Base-by-base conservation (phyloP, 2,329 filamentous ascomycete genomes). In the Myriosclerotinia curreyana region DNA sequence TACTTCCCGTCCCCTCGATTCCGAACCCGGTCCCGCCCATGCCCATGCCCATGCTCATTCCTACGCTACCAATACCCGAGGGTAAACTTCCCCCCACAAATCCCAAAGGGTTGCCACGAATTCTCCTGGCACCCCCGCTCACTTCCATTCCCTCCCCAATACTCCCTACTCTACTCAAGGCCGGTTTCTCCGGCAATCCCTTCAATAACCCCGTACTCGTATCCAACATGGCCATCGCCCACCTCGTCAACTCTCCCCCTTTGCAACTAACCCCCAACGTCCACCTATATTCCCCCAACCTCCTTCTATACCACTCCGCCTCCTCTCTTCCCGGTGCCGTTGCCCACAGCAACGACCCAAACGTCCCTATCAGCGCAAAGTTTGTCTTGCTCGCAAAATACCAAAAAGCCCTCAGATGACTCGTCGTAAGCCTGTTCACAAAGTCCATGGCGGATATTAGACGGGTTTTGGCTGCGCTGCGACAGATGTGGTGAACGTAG, bases 371-470 rank as follows among this genome's bases (percentile, higher is more conserved):
- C 14, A 98, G 82, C 0, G 94, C 93, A 77, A 98, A 97, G 77
- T 96, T 96, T 46, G 90, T 90, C 72, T 92, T 91, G 49, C 89
- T 91, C 2, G 90, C 87, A 74, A 93, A 94, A 74, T 90, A 93
- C 94, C 94, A 98, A 77, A 97, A 97, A 0, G 91, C 85, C n/a
- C 89, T 86, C 38, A 97, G 82, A 72, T 98, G 93, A 44, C 88
- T 86, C 0, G 92, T 91, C 52, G 90, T 92, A 40, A 98, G 84
- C 0, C 94, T 88, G 77, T 97, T 97, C 71, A 96, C 92, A 76
- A 97, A 96, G 75, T 98, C 94, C 90, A 98, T 96, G 68, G 93
- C 92, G 28, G 91, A 96, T 73, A 97, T 96, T 42, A 98, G 83
- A 7, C 94, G 89, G 0, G 94, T 96, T 76, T 97, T 97, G 61